Evolutionary conservation across 768 basidiomycete species (phyloP).

Genomic region (Lactarius deliciosus): DNA sequence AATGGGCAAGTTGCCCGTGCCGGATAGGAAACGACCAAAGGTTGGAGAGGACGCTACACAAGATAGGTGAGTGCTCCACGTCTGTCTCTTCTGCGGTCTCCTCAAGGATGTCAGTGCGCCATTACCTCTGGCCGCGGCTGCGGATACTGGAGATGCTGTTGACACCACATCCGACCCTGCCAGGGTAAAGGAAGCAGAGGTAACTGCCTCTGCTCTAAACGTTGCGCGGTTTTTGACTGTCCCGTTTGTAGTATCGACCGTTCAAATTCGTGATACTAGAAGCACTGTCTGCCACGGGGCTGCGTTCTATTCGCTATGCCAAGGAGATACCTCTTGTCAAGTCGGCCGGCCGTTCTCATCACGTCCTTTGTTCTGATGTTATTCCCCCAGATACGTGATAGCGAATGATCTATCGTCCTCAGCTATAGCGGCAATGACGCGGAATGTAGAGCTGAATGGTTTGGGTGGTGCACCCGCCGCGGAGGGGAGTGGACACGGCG

Average conservation of each 20-base stretch:
- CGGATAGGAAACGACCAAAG: conserved; percentile 30
- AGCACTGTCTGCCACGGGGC: conserved; percentile 92
- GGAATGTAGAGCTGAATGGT: conserved; percentile 82
- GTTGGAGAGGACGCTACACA: conserved; percentile 8
- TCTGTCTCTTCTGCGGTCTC: neutral
- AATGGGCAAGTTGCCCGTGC: conserved; percentile 32
- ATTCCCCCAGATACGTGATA: conserved; percentile 61
- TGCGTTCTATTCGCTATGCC: conserved; percentile 95
- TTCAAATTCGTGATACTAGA: conserved; percentile 82
- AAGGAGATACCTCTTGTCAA: conserved; percentile 92
- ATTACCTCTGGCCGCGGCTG: conserved; percentile 4
- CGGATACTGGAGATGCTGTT: neutral
- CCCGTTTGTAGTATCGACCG: conserved; percentile 47
- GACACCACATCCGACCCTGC: neutral
- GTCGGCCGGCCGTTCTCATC: conserved; percentile 44
- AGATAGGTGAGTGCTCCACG: conserved; percentile 9
- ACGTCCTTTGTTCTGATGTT: neutral
- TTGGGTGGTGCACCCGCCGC: conserved; percentile 44
- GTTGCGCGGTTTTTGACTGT: neutral
- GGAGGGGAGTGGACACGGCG: conserved; percentile 18
- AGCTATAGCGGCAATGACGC: conserved; percentile 81
- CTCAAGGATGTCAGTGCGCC: conserved; percentile 17
- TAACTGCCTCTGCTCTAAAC: neutral
- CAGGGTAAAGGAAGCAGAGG: conserved; percentile 22
- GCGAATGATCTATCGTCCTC: conserved; percentile 90